Evolutionary conservation across 2,329 filamentous ascomycete genomes (phyloP).

Genomic region (Ramularia collo-cygni): DNA sequence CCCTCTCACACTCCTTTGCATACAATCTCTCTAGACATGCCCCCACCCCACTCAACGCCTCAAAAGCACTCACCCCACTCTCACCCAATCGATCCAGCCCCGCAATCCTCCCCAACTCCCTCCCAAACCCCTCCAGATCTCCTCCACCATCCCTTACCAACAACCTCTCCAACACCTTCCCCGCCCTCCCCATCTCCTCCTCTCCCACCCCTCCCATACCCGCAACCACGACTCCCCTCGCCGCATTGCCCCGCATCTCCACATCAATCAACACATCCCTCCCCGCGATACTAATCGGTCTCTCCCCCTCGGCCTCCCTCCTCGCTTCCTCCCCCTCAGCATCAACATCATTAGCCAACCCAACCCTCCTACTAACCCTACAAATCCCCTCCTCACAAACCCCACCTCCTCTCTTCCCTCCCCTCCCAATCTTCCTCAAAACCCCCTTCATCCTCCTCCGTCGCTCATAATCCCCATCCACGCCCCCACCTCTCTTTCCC

Average conservation of each 20-base stretch:
- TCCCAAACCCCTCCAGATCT: slow-evolving; percentile 62
- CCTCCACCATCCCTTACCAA: slow-evolving; percentile 48
- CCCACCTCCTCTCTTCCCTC: slow-evolving; percentile 59
- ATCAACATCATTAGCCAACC: slow-evolving; percentile 45
- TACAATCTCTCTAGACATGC: slow-evolving; percentile 63
- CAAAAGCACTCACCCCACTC: slow-evolving; percentile 66
- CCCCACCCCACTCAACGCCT: slow-evolving; percentile 68
- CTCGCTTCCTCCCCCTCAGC: slow-evolving; percentile 13
- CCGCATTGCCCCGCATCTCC: slow-evolving; percentile 23
- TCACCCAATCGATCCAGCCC: slow-evolving; percentile 64
- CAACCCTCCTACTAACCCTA: slow-evolving; percentile 59
- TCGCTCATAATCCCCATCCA: slow-evolving; percentile 48
- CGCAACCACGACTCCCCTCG: slow-evolving; percentile 53
- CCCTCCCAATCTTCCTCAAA: slow-evolving; percentile 60
- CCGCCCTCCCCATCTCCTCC: slow-evolving; percentile 39
- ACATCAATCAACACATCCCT: slow-evolving; percentile 31
- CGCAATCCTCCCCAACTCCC: slow-evolving; percentile 64
- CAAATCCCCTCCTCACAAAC: slow-evolving; percentile 72
- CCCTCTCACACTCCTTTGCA: slow-evolving; percentile 58
- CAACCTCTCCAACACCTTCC: slow-evolving; percentile 59
- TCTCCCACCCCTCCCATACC: slow-evolving; percentile 56
- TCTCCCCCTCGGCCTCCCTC: slow-evolving; percentile 24
- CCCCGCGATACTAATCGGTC: slow-evolving; percentile 32
- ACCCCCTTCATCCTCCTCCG: slow-evolving; percentile 51
- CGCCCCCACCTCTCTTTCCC: slow-evolving; percentile 33